phyloP scores from a whole-genome alignment of 2,329 filamentous ascomycete genomes.

The Apiospora phragmitis region DNA sequence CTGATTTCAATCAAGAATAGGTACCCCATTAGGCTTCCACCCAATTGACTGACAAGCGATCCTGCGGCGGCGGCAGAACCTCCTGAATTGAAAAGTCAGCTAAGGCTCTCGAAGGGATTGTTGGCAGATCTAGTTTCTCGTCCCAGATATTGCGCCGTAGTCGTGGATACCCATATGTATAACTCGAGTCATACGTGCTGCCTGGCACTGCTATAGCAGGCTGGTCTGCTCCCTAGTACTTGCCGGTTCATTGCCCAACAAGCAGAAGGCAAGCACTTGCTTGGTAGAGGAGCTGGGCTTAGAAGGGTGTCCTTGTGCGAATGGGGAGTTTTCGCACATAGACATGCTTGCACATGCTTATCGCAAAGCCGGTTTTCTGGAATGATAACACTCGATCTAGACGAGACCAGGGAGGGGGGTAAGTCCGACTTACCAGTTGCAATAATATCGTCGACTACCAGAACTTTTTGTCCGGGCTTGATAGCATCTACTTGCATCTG shows the following conservation, averaged over 20 bases:
- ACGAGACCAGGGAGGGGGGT: neutral
- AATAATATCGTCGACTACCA: conserved; percentile 97
- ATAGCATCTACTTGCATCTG: conserved; percentile 91
- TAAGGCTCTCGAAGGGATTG: conserved; percentile 16
- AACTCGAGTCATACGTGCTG: neutral
- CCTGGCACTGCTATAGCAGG: neutral
- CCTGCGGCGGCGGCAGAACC: conserved; percentile 89
- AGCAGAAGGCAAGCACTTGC: neutral
- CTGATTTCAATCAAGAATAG: conserved; percentile 95
- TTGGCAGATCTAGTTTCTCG: conserved; percentile 18
- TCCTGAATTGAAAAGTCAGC: conserved; percentile 53
- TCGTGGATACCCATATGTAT: neutral
- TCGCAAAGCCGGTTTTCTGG: neutral
- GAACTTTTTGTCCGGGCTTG: conserved; percentile 81
- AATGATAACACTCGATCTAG: neutral
- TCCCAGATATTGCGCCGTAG: conserved; percentile 10
- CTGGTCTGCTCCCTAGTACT: neutral
- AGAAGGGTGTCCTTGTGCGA: neutral
- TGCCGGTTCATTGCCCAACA: neutral
- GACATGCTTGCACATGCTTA: neutral
- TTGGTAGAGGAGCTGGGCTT: neutral
- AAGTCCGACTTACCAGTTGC: conserved; percentile 73
- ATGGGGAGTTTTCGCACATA: neutral
- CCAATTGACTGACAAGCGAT: conserved; percentile 81
- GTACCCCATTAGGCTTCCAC: conserved; percentile 83